Conservation (phyloP, 2,329 filamentous ascomycete genomes). For the Aspergillus texensis region DNA sequence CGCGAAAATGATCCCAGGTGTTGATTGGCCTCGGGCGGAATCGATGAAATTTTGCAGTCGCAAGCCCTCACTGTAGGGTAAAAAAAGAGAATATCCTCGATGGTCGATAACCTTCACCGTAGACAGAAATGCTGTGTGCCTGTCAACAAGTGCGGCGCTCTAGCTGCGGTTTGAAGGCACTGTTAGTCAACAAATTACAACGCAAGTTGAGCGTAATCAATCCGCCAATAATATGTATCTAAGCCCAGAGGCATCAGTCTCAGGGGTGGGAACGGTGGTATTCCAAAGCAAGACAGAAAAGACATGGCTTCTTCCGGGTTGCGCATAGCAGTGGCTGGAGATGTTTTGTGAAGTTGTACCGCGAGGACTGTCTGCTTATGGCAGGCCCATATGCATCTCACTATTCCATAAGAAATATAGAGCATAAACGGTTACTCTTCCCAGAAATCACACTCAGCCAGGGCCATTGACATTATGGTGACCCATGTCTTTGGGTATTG, state of each 20-base stretch:
- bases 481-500: background rate
- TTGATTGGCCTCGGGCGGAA: background rate
- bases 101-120: background rate
- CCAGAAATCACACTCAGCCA: background rate
- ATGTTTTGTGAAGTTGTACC: slow-evolving; percentile 1
- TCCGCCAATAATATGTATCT: background rate
- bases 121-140: background rate
- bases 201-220: background rate
- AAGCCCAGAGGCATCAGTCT: background rate
- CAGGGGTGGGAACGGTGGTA: background rate
- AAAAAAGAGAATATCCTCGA: background rate
- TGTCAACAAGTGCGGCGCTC: background rate
- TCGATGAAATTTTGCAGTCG: background rate
- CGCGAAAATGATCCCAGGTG: background rate
- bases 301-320: slow-evolving; percentile 5
- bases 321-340: background rate
- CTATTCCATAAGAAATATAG: background rate
- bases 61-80: background rate
- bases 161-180: background rate
- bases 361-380: background rate
- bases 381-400: slow-evolving; percentile 7
- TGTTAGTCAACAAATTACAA: background rate
- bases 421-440: background rate
- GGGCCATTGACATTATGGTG: background rate
- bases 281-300: background rate